Evolutionary conservation across 1,284 basidiomycete species (phyloP), one percentile per base, ranked within the genome.

Genomic region (Apiotrichum sp.): DNA sequence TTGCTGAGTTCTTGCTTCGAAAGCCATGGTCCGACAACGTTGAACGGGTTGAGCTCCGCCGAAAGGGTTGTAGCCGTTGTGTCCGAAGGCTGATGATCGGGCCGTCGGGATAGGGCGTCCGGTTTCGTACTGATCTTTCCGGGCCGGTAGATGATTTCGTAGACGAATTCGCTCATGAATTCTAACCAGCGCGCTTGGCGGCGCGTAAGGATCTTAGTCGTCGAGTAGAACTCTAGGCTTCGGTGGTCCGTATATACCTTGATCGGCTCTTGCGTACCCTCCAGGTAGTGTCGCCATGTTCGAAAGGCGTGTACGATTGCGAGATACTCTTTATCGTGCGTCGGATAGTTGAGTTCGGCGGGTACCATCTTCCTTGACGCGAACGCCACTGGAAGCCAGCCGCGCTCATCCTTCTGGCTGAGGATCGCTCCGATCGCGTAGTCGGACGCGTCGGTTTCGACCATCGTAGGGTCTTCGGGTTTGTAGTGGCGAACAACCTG

Each of bases 271-370:
- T 1, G 22, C 22, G 22, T 62, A 43, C 13, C 77, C 78, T 49
- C 69, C 62, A 72, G 56, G 55, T 77, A 78, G 40, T 79, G 74
- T 29, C 69, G 45, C 80, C 78, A 82, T 49, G 72, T 62, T 34
- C 73, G 38, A 0, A 81, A 59, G 0, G 75, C 65, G 16, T 65
- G 31, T 2, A 81, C 70, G 13, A 82, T 77, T 0, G 77, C 77
- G 0, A 81, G 59, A 40, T 83, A 53, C 68, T 83, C 80, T 52
- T 76, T 70, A 61, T 84, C 77, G 14, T 80, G 76, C 38, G 80
- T 78, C 29, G 77, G 68, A 62, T 81, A 82, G 61, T 81, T 81
- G 5, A 64, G 51, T 65, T 80, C 74, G 0, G 73, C 60, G 1
- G 66, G 44, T 3, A 29, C 52, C 45, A 79, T 57, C 13, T 63